These are phyloP conservation scores for Eucalyptus marginata DNA, from an alignment of 345 rosid species.

Conservation along the genomic window DNA sequence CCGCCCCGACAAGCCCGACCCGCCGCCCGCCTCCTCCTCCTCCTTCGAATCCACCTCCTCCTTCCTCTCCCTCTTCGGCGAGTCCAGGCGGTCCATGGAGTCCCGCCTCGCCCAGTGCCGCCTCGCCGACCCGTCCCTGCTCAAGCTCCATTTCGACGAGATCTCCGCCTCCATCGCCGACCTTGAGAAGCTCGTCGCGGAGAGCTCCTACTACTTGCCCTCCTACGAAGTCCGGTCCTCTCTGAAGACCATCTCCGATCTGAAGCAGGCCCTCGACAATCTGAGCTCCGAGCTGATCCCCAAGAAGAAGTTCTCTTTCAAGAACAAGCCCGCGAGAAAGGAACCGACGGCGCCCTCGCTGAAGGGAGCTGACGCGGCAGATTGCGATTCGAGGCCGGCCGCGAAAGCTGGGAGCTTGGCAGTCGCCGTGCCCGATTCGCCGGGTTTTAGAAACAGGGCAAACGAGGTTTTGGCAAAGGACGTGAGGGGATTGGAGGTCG, in stretches of 20 bases:
- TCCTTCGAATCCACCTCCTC: conserved; percentile 35
- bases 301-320: conserved; percentile 71
- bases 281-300: conserved; percentile 36
- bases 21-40: conserved; percentile 3
- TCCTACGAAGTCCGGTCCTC: conserved; percentile 73
- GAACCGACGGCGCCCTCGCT: not conserved
- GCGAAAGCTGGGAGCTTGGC: not conserved
- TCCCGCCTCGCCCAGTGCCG: conserved; percentile 27
- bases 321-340: conserved; percentile 29
- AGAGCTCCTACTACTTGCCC: conserved; percentile 65
- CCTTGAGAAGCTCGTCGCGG: conserved; percentile 67
- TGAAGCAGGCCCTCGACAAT: conserved; percentile 49
- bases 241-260: conserved; percentile 52
- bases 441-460: conserved; percentile 45
- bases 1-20: conserved; percentile 6
- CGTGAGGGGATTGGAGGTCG: conserved; percentile 35
- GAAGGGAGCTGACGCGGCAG: conserved; percentile 2
- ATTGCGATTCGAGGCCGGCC: not conserved
- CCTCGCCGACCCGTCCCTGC: conserved; percentile 17
- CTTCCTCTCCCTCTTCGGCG: conserved; percentile 55
- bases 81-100: conserved; percentile 36
- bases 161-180: conserved; percentile 52
- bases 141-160: conserved; percentile 32
- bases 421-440: conserved; percentile 26
- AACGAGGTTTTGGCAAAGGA: conserved; percentile 31